Evolutionary conservation across 257 asterid species (phyloP).

Genomic region (Capsicum chinense): DNA sequence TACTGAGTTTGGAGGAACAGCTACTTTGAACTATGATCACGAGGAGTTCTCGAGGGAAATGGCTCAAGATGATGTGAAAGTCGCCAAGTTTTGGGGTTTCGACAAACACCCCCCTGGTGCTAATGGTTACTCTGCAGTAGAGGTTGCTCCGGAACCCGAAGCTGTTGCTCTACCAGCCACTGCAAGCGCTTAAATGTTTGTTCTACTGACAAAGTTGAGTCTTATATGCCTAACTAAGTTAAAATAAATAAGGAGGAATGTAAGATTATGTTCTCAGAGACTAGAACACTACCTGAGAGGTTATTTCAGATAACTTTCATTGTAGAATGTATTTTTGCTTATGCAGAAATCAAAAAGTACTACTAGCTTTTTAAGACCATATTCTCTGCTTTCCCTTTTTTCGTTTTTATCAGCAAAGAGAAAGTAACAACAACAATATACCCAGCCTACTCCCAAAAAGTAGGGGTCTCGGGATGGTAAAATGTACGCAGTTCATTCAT

Average conservation of each 20-base stretch:
- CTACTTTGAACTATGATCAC: slow-evolving; percentile 80
- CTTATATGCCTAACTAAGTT: slow-evolving; percentile 20
- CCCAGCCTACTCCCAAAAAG: too few species aligned
- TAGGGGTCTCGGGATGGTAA: too few species aligned
- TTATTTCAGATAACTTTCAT: background rate
- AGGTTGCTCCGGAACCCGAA: slow-evolving; percentile 74
- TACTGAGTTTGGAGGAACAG: slow-evolving; percentile 87
- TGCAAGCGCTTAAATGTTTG: slow-evolving; percentile 8
- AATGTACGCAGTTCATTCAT: too few species aligned
- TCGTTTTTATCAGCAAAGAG: too few species aligned
- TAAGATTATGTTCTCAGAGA: slow-evolving; percentile 15
- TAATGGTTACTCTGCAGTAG: slow-evolving; percentile 54
- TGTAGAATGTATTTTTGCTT: slow-evolving; percentile 9
- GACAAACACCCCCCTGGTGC: slow-evolving; percentile 48
- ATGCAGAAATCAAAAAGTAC: background rate
- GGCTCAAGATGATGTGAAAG: slow-evolving; percentile 79
- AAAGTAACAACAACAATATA: too few species aligned
- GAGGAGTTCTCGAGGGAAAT: slow-evolving; percentile 84
- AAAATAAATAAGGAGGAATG: slow-evolving; percentile 16
- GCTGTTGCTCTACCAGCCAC: slow-evolving; percentile 45
- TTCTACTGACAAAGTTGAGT: background rate
- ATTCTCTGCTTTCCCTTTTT: too few species aligned
- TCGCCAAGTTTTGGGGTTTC: slow-evolving; percentile 74
- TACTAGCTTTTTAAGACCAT: background rate
- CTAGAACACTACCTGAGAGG: background rate